Base-by-base conservation (phyloP, 148 eudicot species). In the Rhododendron ovatum region DNA sequence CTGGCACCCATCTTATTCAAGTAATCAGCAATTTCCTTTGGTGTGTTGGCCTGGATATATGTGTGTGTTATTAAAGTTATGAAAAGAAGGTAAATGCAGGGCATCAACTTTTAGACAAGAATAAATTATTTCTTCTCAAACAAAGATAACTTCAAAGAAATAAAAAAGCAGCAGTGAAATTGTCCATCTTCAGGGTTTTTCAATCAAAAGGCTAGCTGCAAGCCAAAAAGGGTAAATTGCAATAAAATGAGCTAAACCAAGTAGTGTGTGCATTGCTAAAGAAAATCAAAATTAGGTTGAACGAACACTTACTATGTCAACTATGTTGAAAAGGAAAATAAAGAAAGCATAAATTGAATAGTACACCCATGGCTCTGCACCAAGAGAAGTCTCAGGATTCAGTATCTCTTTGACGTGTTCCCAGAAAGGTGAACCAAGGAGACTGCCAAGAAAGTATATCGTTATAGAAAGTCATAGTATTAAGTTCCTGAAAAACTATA, bases 1-100 rank as follows among this genome's bases (percentile, higher is more conserved):
- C 98, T 95, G 50, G 98, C 99, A 86, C 99, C 99, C 94, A 97
- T 97, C 91, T 97, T 97, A 84, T 95, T 97, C 88, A 97, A 91
- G 86, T 95, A 97, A 89, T 95, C 99, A 71, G 98, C 91, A 82
- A 97, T 97, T 91, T 97, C 99, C 90, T 97, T 97, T 35, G 99
- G 99, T 95, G 94, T 94, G 87, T 97, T 97, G 80, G 98, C 98
- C 99, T 96, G 88, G 47, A 86, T 78, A 67, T 2, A 83, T 53
- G 33, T 26, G 39, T 22, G 77, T 2, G 76, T 45, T 65, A n/a
- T 41, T 63, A 78, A 57, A 74, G 73, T 71, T 69, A 76, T 39
- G 76, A 61, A 82, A 17, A 7, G 1, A 61, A 48, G 76, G 26
- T 17, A 78, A 47, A 37, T 55, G 55, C n/a, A 26, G 13, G 30